Percentiles rank a stretch among this genome's conserved stretches.
Evolutionary conservation across 768 basidiomycete species (phyloP).

Genomic region (Clathrus columnatus): DNA sequence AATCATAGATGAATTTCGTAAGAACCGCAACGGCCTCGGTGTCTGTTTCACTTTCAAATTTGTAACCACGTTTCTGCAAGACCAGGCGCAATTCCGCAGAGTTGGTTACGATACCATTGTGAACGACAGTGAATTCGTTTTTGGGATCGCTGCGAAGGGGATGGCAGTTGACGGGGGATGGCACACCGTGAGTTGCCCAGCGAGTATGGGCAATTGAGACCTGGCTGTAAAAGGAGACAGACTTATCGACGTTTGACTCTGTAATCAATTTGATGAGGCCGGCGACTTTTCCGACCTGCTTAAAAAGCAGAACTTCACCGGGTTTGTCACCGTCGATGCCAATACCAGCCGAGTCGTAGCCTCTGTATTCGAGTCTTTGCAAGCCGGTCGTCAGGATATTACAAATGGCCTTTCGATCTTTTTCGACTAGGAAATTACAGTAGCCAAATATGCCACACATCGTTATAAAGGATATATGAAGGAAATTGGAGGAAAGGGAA

Average conservation of each 20-base stretch:
- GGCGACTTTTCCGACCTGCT: conserved; percentile 96
- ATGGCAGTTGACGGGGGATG: conserved; percentile 86
- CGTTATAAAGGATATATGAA: background rate
- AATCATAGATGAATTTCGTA: conserved; percentile 93
- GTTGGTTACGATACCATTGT: conserved; percentile 99
- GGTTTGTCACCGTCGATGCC: conserved; percentile 87
- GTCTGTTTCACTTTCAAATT: conserved; percentile 92
- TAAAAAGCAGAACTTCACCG: conserved; percentile 76
- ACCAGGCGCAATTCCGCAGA: conserved; percentile 80
- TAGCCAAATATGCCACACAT: conserved; percentile 98
- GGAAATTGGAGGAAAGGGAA: background rate
- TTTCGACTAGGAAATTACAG: conserved; percentile 91
- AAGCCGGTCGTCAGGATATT: conserved; percentile 89
- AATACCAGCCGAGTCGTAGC: conserved; percentile 92
- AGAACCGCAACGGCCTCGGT: conserved; percentile 97
- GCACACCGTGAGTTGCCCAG: conserved; percentile 97
- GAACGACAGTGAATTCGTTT: conserved; percentile 86
- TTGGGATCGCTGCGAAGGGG: conserved; percentile 78
- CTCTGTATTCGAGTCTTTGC: conserved; percentile 93
- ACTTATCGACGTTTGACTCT: conserved; percentile 56
- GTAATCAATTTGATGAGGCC: conserved; percentile 86
- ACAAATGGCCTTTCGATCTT: conserved; percentile 86
- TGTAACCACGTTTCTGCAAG: conserved; percentile 91
- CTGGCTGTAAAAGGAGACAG: conserved; percentile 73
- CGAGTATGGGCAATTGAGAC: conserved; percentile 98